Percentiles rank a stretch among this genome's conserved stretches.
Evolutionary conservation across 805 yeast genomes (phyloP).

Genomic region (Yamadazyma scolyti): DNA sequence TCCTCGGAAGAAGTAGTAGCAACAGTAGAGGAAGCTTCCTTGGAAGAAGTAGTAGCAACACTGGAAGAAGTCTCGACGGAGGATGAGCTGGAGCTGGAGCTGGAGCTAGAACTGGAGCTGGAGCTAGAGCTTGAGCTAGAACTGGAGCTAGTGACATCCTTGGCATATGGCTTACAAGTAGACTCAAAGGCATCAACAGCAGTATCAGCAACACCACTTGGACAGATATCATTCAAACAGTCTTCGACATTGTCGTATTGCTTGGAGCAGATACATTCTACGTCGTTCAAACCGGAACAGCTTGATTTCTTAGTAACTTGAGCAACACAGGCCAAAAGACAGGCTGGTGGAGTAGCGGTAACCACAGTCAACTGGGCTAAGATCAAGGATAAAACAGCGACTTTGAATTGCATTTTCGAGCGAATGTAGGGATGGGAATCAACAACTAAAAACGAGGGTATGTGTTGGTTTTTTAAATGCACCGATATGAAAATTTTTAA

Average conservation of each 20-base stretch:
- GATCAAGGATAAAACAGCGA: slow-evolving; percentile 10
- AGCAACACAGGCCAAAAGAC: slow-evolving; percentile 84
- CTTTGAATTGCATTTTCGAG: slow-evolving; percentile 11
- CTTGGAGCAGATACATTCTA: slow-evolving; percentile 64
- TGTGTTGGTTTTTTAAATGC: not conserved
- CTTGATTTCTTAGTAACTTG: slow-evolving; percentile 55
- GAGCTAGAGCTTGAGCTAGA: slow-evolving; percentile 19
- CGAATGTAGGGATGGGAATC: slow-evolving; percentile 7
- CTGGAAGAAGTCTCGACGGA: slow-evolving; percentile 22
- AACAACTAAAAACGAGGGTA: slow-evolving; percentile 4
- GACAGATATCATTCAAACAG: slow-evolving; percentile 71
- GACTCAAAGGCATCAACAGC: slow-evolving; percentile 60
- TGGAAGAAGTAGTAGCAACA: slow-evolving; percentile 15
- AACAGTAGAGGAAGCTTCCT: slow-evolving; percentile 17
- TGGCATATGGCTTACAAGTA: slow-evolving; percentile 48
- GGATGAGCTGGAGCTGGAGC: slow-evolving; percentile 30
- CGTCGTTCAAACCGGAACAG: slow-evolving; percentile 60
- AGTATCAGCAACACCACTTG: slow-evolving; percentile 51
- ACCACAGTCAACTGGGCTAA: slow-evolving; percentile 32
- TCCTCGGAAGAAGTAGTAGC: slow-evolving; percentile 10
- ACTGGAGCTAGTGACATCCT: slow-evolving; percentile 19
- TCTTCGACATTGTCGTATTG: slow-evolving; percentile 49
- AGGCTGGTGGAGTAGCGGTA: slow-evolving; percentile 83
- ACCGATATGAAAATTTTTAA: slow-evolving; percentile 5
- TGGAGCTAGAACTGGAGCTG: slow-evolving; percentile 24